Evolutionary conservation across 495 filamentous ascomycete species (phyloP).

Genomic region (Pseudevernia furfuracea): DNA sequence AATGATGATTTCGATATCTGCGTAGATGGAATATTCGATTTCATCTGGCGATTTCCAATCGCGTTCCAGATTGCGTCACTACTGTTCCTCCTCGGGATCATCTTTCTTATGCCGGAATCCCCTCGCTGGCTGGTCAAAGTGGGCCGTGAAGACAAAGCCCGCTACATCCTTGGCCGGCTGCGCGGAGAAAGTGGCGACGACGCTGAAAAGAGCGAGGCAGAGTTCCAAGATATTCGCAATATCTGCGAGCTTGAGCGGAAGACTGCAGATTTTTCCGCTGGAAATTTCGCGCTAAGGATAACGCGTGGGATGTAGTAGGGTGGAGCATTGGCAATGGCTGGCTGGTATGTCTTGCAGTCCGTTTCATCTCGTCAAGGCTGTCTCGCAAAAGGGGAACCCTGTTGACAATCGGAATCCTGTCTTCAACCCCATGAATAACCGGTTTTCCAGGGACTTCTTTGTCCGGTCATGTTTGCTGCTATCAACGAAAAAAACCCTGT

Average conservation of each 20-base stretch:
- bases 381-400: too few relatives aligned
- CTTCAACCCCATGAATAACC: neutral
- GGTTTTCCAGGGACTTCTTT: slow-evolving; percentile 28
- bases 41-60: slow-evolving; percentile 64
- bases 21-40: slow-evolving; percentile 45
- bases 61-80: slow-evolving; percentile 57
- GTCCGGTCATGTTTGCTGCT: slow-evolving; percentile 52
- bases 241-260: slow-evolving; percentile 50
- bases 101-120: slow-evolving; percentile 51
- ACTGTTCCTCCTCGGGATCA: slow-evolving; percentile 40
- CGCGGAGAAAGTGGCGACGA: slow-evolving; percentile 51
- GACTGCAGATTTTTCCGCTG: slow-evolving; percentile 57
- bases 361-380: neutral
- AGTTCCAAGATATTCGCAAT: slow-evolving; percentile 55
- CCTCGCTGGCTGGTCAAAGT: slow-evolving; percentile 53
- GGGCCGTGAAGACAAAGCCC: slow-evolving; percentile 45
- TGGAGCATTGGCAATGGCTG: slow-evolving; percentile 65
- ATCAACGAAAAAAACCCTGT: slow-evolving; percentile 57
- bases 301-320: slow-evolving; percentile 63
- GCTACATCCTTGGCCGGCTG: slow-evolving; percentile 45
- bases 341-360: slow-evolving; percentile 27
- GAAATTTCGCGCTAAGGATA: slow-evolving; percentile 60
- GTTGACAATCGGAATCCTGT: neutral
- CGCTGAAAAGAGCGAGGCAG: slow-evolving; percentile 44
- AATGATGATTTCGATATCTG: slow-evolving; percentile 32